Conservation (phyloP, 2,329 filamentous ascomycete species). For the Meredithiella fracta region DNA sequence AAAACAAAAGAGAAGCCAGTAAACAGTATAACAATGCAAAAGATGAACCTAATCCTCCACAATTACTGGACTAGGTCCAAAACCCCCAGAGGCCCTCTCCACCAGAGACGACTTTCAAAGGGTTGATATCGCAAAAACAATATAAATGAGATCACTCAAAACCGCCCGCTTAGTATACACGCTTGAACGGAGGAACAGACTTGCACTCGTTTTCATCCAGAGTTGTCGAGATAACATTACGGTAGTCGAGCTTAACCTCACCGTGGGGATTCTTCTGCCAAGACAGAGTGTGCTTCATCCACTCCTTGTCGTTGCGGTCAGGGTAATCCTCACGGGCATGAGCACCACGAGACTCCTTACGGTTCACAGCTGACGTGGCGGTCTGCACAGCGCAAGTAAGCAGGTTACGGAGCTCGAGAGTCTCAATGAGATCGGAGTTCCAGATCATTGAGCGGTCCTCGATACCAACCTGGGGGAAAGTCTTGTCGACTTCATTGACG, state of each 20-base stretch:
- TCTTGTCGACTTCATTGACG: slow-evolving; percentile 69
- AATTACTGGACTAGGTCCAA: not conserved
- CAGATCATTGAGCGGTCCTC: slow-evolving; percentile 99
- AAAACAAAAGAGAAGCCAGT: not conserved
- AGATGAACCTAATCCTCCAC: not conserved
- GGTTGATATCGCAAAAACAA: slow-evolving; percentile 3
- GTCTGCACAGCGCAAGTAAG: slow-evolving; percentile 95
- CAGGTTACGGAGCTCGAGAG: slow-evolving; percentile 84
- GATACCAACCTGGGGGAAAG: slow-evolving; percentile 71
- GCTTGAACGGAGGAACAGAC: slow-evolving; percentile 90
- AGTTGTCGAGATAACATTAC: slow-evolving; percentile 64
- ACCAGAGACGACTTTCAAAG: not conserved
- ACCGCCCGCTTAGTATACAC: slow-evolving; percentile 52
- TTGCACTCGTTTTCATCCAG: slow-evolving; percentile 94
- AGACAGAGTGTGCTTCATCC: slow-evolving; percentile 98
- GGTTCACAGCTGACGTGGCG: slow-evolving; percentile 72
- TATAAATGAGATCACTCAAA: not conserved
- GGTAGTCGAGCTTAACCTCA: slow-evolving; percentile 72
- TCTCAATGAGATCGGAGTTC: slow-evolving; percentile 96
- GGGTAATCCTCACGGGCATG: slow-evolving; percentile 95
- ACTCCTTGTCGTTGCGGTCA: slow-evolving; percentile 85
- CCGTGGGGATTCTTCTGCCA: slow-evolving; percentile 90
- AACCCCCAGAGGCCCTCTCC: not conserved
- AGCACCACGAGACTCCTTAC: slow-evolving; percentile 93
- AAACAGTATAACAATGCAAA: not conserved